Conservation (phyloP, 2,329 filamentous ascomycete genomes). For the Sordariomycetes sp. region DNA sequence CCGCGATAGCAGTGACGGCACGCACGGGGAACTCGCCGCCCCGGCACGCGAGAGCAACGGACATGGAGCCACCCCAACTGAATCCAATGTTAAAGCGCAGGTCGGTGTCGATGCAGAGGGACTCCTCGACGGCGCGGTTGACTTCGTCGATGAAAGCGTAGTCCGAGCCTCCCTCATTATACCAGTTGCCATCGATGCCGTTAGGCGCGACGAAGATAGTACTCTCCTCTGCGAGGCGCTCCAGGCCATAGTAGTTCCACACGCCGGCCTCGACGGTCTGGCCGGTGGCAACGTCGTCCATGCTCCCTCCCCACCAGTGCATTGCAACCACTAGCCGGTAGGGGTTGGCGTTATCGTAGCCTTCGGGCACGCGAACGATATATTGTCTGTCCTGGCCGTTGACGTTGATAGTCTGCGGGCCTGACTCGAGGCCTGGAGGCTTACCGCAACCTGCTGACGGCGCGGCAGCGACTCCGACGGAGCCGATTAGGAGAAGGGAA, state of each 20-base stretch:
- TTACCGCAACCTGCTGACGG: constrained; percentile 24
- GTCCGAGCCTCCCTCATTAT: constrained; percentile 26
- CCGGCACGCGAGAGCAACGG: constrained; percentile 26
- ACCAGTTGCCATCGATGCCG: constrained; percentile 27
- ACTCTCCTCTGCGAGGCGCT: constrained; percentile 16
- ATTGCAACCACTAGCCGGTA: constrained; percentile 29
- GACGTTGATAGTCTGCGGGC: constrained; percentile 20
- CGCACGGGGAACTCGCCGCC: constrained; percentile 13
- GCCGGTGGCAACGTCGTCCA: constrained; percentile 8
- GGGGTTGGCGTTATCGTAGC: constrained; percentile 24
- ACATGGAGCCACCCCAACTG: constrained; percentile 30
- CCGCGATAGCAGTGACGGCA: no score
- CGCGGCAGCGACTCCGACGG: not conserved
- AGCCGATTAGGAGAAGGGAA: not conserved
- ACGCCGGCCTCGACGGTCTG: constrained; percentile 20
- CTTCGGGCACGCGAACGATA: constrained; percentile 21
- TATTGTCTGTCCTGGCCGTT: constrained; percentile 19
- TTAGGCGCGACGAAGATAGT: constrained; percentile 30
- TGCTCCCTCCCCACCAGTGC: constrained; percentile 25
- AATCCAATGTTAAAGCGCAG: constrained; percentile 30
- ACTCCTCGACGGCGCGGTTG: constrained; percentile 21
- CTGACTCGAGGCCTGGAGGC: constrained; percentile 14
- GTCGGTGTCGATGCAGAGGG: constrained; percentile 28
- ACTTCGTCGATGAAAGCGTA: constrained; percentile 26
- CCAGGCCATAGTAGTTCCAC: constrained; percentile 24